These are phyloP conservation scores for Mortierella hygrophila DNA, from an alignment of 192 early-diverging fungal species.

Conservation along the genomic window DNA sequence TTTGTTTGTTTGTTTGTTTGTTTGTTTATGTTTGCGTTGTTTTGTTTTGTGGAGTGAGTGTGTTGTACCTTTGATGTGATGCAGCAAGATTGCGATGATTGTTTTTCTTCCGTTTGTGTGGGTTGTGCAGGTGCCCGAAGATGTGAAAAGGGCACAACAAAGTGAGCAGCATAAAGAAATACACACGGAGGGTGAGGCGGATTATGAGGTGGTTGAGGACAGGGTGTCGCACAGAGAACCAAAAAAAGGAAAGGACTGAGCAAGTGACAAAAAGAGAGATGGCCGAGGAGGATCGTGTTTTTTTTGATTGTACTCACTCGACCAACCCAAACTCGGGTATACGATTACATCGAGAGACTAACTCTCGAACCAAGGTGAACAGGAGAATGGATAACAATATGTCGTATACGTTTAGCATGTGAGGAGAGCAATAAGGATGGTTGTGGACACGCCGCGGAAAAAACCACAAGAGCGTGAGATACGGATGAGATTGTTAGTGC, in stretches of 20 bases:
- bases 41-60: too few relatives aligned
- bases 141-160: not conserved
- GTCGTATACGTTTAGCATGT: too few relatives aligned
- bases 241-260: not conserved
- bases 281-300: not conserved
- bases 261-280: not conserved
- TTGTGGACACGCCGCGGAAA: too few relatives aligned
- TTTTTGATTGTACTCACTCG: not conserved
- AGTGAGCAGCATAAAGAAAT: not conserved
- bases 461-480: too few relatives aligned
- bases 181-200: too few relatives aligned
- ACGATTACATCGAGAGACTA: too few relatives aligned
- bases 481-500: too few relatives aligned
- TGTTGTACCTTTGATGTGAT: not conserved
- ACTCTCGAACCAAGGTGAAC: too few relatives aligned
- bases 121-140: not conserved
- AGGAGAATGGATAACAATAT: too few relatives aligned
- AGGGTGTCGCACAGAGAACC: not conserved
- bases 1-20: not conserved
- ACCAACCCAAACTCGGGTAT: too few relatives aligned
- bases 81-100: not conserved
- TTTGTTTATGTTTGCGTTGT: not conserved
- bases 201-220: too few relatives aligned
- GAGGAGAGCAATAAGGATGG: too few relatives aligned
- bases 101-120: not conserved